Percentiles rank a stretch among this genome's conserved stretches.
Conservation (phyloP, 352 stramenopile species). For the Thraustotheca clavata region DNA sequence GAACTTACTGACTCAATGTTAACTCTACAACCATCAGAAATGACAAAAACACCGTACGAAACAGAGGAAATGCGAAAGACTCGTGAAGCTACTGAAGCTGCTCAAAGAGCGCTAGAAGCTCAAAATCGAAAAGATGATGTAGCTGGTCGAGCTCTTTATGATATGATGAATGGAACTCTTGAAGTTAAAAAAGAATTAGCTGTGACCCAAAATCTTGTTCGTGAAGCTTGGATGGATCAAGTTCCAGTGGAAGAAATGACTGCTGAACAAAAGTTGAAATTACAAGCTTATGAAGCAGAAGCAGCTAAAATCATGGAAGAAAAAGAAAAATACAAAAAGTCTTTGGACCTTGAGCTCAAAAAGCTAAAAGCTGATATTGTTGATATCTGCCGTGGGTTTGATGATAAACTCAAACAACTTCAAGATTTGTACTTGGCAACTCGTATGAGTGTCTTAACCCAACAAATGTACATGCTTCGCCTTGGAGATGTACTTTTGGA, state of each 20-base stretch:
- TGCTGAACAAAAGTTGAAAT: constrained; percentile 64
- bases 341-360: constrained; percentile 82
- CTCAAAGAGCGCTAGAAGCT: constrained; percentile 29
- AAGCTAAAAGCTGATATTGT: constrained; percentile 72
- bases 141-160: constrained; percentile 57
- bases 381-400: constrained; percentile 74
- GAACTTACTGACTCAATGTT: constrained; percentile 65
- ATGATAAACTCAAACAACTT: constrained; percentile 69
- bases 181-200: constrained; percentile 82
- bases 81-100: constrained; percentile 35
- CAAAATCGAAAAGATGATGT: constrained; percentile 79
- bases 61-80: constrained; percentile 49
- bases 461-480: constrained; percentile 65
- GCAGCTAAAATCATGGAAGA: constrained; percentile 75
- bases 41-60: constrained; percentile 82
- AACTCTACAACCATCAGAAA: constrained; percentile 57
- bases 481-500: constrained; percentile 45
- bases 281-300: constrained; percentile 52
- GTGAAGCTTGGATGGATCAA: constrained; percentile 86
- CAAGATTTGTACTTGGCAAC: constrained; percentile 49
- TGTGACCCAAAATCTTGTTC: constrained; percentile 48
- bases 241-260: constrained; percentile 68
- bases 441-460: constrained; percentile 37
- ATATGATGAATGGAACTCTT: constrained; percentile 94
- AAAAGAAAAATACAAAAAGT: constrained; percentile 87